Conservation (phyloP, 345 rosid genomes). For the Gossypium anomalum region DNA sequence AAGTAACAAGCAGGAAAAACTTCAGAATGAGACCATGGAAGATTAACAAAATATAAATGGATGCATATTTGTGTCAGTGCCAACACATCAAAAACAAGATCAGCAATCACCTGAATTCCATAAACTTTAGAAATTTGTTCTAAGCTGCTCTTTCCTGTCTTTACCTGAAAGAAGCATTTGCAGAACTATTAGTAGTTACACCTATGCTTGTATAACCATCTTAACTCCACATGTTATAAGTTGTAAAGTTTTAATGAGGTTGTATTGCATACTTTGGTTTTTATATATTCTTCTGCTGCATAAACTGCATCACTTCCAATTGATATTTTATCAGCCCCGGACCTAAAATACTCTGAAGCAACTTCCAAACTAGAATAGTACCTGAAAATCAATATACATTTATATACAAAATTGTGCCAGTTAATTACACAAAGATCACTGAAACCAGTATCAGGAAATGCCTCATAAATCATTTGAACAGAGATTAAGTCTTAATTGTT, state of each 20-base stretch:
- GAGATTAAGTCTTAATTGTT: neutral
- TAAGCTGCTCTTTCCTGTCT: constrained; percentile 83
- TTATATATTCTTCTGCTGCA: constrained; percentile 81
- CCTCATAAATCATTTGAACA: neutral
- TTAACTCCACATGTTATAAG: neutral
- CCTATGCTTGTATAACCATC: neutral
- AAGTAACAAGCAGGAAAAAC: neutral
- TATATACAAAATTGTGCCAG: neutral
- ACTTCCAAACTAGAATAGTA: constrained; percentile 95
- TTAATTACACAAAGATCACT: neutral
- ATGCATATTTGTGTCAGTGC: neutral
- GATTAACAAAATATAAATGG: neutral
- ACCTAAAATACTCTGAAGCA: constrained; percentile 94
- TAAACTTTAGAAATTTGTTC: constrained; percentile 92
- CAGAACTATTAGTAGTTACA: constrained; percentile 14
- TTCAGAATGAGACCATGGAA: neutral
- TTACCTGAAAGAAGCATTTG: constrained; percentile 44
- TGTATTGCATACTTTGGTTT: constrained; percentile 61
- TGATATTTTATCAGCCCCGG: constrained; percentile 96
- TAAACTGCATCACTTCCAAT: constrained; percentile 96
- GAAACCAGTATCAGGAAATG: constrained; percentile 7
- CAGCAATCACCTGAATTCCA: constrained; percentile 81
- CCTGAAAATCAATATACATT: constrained; percentile 34
- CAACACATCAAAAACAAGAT: constrained; percentile 10
- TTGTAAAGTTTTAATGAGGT: neutral